Percentiles rank a stretch among this genome's conserved stretches.
Conservation (phyloP, 2,329 filamentous ascomycete species). For the Cyphellophora attinorum region DNA sequence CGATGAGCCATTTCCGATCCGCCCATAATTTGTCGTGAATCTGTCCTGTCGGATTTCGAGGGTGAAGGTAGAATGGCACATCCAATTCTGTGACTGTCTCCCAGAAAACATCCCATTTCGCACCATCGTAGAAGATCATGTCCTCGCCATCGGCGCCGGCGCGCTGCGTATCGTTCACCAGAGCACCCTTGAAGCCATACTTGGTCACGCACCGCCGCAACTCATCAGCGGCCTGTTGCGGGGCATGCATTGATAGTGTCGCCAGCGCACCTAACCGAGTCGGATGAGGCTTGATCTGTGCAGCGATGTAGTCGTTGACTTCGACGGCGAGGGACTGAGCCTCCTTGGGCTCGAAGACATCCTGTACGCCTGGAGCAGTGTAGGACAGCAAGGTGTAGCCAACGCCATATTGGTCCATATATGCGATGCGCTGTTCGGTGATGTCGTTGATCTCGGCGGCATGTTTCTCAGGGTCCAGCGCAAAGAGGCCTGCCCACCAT, state of each 20-base stretch:
- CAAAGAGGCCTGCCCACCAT: slow-evolving; percentile 54
- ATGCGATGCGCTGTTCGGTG: slow-evolving; percentile 10
- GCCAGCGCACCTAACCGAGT: slow-evolving; percentile 34
- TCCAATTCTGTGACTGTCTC: slow-evolving; percentile 16
- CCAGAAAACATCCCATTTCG: slow-evolving; percentile 44
- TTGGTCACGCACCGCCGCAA: slow-evolving; percentile 42
- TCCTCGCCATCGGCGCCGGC: slow-evolving; percentile 49
- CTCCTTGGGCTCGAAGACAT: slow-evolving; percentile 18
- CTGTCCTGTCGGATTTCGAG: slow-evolving; percentile 34
- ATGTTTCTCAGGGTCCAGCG: slow-evolving; percentile 48
- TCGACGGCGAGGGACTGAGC: slow-evolving; percentile 19
- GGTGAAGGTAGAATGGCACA: slow-evolving; percentile 21
- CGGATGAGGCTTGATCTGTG: slow-evolving; percentile 19
- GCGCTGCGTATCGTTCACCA: slow-evolving; percentile 55
- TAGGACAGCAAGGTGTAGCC: slow-evolving; percentile 21
- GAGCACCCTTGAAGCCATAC: slow-evolving; percentile 51
- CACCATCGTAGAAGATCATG: slow-evolving; percentile 55
- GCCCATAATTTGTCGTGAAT: slow-evolving; percentile 20
- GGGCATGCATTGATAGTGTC: slow-evolving; percentile 34
- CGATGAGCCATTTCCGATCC: slow-evolving; percentile 18
- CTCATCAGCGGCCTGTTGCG: slow-evolving; percentile 28
- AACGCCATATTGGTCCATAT: slow-evolving; percentile 20
- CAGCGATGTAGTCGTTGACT: slow-evolving; percentile 21
- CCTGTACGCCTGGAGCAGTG: slow-evolving; percentile 21
- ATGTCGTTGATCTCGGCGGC: slow-evolving; percentile 41